phyloP scores from a whole-genome alignment of 1,284 basidiomycete genomes.

The Xerocomus nothofagi region DNA sequence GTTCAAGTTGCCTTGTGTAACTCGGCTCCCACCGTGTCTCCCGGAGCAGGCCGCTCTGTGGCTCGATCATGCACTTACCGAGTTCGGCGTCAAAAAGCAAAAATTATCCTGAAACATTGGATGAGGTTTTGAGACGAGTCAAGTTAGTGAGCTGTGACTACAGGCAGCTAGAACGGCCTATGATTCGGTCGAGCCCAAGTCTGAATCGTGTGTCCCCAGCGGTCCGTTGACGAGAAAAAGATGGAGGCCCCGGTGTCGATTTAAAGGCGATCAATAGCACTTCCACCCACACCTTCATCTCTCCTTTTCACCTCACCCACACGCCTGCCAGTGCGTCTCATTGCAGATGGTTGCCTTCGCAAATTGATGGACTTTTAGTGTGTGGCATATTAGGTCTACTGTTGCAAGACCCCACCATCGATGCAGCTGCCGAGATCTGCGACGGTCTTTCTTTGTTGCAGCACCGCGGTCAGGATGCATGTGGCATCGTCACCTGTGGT shows the following conservation, averaged over 20 bases:
- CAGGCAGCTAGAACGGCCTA: too few relatives aligned
- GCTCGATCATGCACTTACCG: too few relatives aligned
- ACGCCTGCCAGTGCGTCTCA: constrained; percentile 25
- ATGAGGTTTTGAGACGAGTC: too few relatives aligned
- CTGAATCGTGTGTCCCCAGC: too few relatives aligned
- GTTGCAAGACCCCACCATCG: constrained; percentile 71
- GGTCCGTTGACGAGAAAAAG: constrained; percentile 9
- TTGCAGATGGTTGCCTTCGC: not conserved
- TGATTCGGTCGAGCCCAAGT: constrained; percentile 13
- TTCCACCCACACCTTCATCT: constrained; percentile 6
- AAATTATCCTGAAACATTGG: too few relatives aligned
- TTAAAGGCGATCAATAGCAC: constrained; percentile 8
- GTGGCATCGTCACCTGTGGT: constrained; percentile 97
- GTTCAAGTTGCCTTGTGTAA: too few relatives aligned
- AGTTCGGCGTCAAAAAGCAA: too few relatives aligned
- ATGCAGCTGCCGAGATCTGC: constrained; percentile 84
- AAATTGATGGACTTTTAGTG: constrained; percentile 45
- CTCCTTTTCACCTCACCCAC: constrained; percentile 3
- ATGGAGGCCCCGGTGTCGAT: not conserved
- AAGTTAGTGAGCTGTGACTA: too few relatives aligned
- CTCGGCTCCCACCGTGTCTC: too few relatives aligned
- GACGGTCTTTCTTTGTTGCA: constrained; percentile 91
- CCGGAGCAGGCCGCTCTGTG: too few relatives aligned
- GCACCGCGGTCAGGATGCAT: constrained; percentile 97
- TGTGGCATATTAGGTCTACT: constrained; percentile 89